Conservation (phyloP, 768 basidiomycete species). For the Psilocybe cyanescens region DNA sequence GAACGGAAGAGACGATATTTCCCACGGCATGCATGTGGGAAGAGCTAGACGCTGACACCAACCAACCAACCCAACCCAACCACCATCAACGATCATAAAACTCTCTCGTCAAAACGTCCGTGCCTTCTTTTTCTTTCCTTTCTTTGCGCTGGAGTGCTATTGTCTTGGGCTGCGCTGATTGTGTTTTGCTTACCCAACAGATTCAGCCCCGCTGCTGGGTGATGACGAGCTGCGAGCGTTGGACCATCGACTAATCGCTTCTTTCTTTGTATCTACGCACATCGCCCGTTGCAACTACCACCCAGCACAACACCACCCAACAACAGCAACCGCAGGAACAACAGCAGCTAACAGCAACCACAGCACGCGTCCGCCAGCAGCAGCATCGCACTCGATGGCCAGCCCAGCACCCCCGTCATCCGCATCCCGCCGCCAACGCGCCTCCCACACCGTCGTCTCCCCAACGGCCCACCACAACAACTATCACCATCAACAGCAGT, state of each 20-base stretch:
- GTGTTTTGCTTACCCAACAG: background rate
- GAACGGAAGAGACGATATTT: background rate
- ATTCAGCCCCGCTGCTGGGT: background rate
- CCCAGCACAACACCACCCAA: background rate
- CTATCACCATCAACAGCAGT: conserved; percentile 33
- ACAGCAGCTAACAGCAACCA: background rate
- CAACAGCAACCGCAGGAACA: background rate
- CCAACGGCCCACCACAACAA: conserved; percentile 33
- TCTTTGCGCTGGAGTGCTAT: background rate
- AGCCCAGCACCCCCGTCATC: conserved; percentile 15
- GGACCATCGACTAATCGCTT: background rate
- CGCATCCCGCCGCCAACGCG: conserved; percentile 55
- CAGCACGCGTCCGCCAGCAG: background rate
- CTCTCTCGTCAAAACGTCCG: background rate
- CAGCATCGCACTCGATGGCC: background rate
- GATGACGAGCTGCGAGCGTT: background rate
- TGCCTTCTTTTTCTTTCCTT: background rate
- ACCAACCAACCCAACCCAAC: background rate
- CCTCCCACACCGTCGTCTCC: conserved; percentile 73
- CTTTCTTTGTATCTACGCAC: background rate
- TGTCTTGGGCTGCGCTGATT: background rate
- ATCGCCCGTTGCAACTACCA: background rate
- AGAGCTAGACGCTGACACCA: background rate
- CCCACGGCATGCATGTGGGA: background rate
- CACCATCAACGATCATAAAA: background rate